Conservation (phyloP, 2,329 filamentous ascomycete genomes). For the Ilyonectria robusta region DNA sequence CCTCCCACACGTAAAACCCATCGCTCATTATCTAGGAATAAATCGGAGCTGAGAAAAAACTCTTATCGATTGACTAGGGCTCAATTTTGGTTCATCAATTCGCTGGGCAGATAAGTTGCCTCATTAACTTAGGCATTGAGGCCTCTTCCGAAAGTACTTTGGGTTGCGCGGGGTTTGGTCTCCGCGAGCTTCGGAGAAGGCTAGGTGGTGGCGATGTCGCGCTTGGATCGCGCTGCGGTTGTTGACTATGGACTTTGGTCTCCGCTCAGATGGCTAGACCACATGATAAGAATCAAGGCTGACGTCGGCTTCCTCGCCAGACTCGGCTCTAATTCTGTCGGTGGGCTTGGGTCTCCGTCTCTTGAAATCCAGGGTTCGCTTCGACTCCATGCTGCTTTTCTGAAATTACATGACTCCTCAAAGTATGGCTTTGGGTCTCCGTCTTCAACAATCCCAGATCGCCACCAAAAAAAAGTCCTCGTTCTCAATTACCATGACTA, state of each 20-base stretch:
- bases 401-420: neutral
- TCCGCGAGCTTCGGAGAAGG: neutral
- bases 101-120: no score
- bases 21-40: neutral
- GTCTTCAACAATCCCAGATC: neutral
- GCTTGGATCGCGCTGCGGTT: no score
- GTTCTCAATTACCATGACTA: neutral
- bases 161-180: neutral
- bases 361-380: neutral
- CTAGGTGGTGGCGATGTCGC: neutral
- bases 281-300: neutral
- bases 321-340: neutral
- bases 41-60: no score
- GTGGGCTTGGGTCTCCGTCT: neutral
- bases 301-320: neutral
- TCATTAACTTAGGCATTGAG: no score
- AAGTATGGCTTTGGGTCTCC: neutral
- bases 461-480: neutral
- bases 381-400: neutral
- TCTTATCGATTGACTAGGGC: no score
- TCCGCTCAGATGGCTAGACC: neutral
- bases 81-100: neutral
- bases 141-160: no score
- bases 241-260: neutral
- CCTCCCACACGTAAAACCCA: neutral